Base-by-base conservation (phyloP, 306 rosid genomes). In the Arachis stenosperma region DNA sequence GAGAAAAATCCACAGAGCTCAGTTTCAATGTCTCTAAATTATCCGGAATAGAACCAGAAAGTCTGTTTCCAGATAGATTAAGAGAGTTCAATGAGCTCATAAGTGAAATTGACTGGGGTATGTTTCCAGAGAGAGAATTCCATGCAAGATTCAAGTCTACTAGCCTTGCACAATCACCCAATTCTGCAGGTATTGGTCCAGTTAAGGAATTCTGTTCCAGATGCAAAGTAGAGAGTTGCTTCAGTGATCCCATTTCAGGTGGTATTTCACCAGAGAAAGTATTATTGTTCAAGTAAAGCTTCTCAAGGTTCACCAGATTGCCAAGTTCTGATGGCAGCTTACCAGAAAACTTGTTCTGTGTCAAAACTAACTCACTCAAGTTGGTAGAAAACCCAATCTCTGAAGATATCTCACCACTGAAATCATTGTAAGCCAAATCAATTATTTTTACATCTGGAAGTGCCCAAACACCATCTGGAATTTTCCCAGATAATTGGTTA, bases 1-100 rank as follows among this genome's bases (percentile, higher is more conserved):
- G 76, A 5, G 98, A 91, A 79, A 95, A 90, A 85, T 95, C 99
- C 8, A 91, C 72, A 1, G 90, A 87, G 71, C 98, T 95, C 10
- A 95, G 80, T 75, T 88, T 91, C 88, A 94, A 33, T 54, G 85
- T 84, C 57, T 63, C 93, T 9, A 95, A 76, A 75, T 43, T 77
- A 64, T 80, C 88, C 0, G 99, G 99, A 80, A 95, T 85, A 36
- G 66, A 75, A 66, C 99, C 98, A 0, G 86, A 54, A 51, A 95
- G 86, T 66, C 82, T 81, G 79, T 95, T 95, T 66, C 81, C 30
- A 6, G 99, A 91, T 48, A 95, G 60, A 81, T 95, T 87, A 9
- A 95, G 83, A 33, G 96, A 87, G 84, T 95, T 91, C 89, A 95
- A 80, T 47, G 97, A 80, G 81, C 83, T 76, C 83, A 95, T 84